Conservation (phyloP, 225 moss, liverwort and hornwort genomes). For the Pseudoscleropodium purum region DNA sequence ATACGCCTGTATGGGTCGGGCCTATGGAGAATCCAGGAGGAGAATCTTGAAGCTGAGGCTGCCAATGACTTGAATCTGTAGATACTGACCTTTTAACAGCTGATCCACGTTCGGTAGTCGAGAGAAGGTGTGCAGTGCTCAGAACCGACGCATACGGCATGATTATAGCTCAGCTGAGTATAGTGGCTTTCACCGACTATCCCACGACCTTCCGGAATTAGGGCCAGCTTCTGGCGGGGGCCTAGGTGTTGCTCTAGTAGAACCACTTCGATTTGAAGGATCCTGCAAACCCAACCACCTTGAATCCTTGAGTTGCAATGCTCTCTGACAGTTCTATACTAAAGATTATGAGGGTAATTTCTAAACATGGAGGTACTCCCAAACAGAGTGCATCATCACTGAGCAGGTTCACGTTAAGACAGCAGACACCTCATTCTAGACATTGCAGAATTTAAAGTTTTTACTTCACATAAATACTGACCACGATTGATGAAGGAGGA, state of each 20-base stretch:
- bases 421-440: background rate
- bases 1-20: background rate
- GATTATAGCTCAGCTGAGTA: background rate
- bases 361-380: background rate
- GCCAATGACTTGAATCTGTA: background rate
- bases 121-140: background rate
- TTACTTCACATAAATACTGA: background rate
- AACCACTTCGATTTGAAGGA: constrained; percentile 12
- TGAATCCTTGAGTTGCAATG: background rate
- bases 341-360: background rate
- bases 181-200: constrained; percentile 6
- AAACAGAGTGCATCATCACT: background rate
- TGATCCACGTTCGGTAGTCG: background rate
- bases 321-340: background rate
- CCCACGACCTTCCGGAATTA: background rate
- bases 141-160: background rate
- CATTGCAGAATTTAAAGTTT: background rate
- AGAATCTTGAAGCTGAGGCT: background rate
- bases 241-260: background rate
- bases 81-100: background rate
- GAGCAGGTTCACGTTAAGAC: background rate
- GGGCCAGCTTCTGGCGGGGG: constrained; percentile 1
- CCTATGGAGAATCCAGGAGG: background rate
- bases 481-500: background rate
- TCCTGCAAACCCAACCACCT: constrained; percentile 10